A percentile compares a stretch with the other conserved stretches of the same genome.
Conservation (phyloP, 2,329 filamentous ascomycete species). For the Penicillium sp. region DNA sequence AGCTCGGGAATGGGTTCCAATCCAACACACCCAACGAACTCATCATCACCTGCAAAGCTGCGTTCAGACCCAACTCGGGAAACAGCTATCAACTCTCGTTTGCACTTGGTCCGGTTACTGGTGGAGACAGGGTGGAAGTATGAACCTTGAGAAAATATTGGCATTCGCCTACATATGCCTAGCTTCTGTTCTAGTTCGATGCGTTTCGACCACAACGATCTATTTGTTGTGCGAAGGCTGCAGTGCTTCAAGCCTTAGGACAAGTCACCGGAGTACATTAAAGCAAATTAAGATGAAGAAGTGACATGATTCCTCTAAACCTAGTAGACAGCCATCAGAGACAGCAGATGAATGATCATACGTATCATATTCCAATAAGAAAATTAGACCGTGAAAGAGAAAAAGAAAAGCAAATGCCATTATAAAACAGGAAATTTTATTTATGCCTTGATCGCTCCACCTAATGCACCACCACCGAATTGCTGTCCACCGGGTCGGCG, state of each 20-base stretch:
- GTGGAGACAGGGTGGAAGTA: no score
- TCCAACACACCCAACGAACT: no score
- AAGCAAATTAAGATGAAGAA: conserved; percentile 15
- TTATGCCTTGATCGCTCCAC: conserved; percentile 57
- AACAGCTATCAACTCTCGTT: no score
- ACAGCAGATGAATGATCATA: conserved; percentile 26
- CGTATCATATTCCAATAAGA: conserved; percentile 31
- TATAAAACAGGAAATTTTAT: conserved; percentile 36
- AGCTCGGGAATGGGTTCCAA: no score
- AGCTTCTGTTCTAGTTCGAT: no score
- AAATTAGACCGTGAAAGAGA: conserved; percentile 27
- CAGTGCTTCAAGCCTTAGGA: neutral
- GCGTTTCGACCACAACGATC: neutral
- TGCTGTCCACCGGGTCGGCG: conserved; percentile 55
- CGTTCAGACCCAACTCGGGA: no score
- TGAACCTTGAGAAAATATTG: no score
- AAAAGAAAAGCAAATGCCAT: conserved; percentile 28
- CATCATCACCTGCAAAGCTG: no score
- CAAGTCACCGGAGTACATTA: conserved; percentile 1
- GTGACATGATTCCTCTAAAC: conserved; percentile 15
- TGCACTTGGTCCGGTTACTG: no score
- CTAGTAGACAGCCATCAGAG: conserved; percentile 13
- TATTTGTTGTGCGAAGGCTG: neutral
- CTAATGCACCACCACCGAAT: conserved; percentile 56
- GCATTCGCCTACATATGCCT: no score